Conservation (phyloP, 768 basidiomycete genomes). For the Leucocoprinus birnbaumii region DNA sequence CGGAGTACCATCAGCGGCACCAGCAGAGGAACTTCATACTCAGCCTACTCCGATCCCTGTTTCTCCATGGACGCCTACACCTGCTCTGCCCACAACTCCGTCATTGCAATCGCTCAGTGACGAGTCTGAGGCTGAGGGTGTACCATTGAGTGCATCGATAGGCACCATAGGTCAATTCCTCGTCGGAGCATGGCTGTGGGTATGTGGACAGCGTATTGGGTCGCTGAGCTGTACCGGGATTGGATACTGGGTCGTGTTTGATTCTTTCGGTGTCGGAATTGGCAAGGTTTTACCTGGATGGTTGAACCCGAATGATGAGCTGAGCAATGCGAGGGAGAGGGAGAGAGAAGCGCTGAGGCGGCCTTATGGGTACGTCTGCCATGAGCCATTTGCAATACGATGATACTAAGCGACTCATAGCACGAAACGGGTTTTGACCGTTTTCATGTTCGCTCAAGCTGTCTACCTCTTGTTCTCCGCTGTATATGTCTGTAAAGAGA, state of each 20-base stretch:
- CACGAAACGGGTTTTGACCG: slow-evolving; percentile 64
- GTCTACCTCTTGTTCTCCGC: slow-evolving; percentile 94
- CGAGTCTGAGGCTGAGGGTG: slow-evolving; percentile 11
- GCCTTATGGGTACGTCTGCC: slow-evolving; percentile 36
- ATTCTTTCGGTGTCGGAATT: slow-evolving; percentile 76
- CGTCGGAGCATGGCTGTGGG: slow-evolving; percentile 80
- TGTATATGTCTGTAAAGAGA: slow-evolving; percentile 96
- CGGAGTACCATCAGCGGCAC: neutral
- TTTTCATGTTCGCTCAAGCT: slow-evolving; percentile 81
- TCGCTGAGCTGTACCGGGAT: slow-evolving; percentile 86
- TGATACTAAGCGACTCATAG: slow-evolving; percentile 30
- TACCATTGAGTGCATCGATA: slow-evolving; percentile 21
- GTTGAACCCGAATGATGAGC: slow-evolving; percentile 24
- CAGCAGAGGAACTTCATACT: slow-evolving; percentile 43
- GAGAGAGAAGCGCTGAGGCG: slow-evolving; percentile 55
- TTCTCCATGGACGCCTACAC: slow-evolving; percentile 67
- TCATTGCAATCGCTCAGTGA: slow-evolving; percentile 11
- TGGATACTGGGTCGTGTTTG: slow-evolving; percentile 97
- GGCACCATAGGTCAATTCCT: slow-evolving; percentile 47
- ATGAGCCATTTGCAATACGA: neutral
- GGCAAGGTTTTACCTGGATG: slow-evolving; percentile 43
- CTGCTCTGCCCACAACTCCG: slow-evolving; percentile 38
- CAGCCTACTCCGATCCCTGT: slow-evolving; percentile 58
- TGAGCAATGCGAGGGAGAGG: slow-evolving; percentile 19
- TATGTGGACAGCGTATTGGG: slow-evolving; percentile 83